Evolutionary conservation across 1,284 basidiomycete species (phyloP).

Genomic region (Cystobasidium slooffiae): DNA sequence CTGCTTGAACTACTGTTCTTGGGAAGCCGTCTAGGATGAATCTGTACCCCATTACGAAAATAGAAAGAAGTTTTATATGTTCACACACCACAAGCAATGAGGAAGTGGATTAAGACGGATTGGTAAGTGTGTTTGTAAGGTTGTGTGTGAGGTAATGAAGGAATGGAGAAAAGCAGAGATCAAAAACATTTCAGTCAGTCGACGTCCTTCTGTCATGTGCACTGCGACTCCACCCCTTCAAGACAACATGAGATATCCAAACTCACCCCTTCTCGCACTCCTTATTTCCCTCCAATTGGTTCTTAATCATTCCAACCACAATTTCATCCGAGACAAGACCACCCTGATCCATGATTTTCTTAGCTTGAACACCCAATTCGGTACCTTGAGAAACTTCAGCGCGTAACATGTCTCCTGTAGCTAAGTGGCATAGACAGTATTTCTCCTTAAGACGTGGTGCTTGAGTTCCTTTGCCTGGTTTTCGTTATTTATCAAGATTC

Average conservation of each 20-base stretch:
- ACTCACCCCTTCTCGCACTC: conserved; percentile 90
- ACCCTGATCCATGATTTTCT: conserved; percentile 97
- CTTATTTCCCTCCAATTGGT: conserved; percentile 92
- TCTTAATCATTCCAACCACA: conserved; percentile 96
- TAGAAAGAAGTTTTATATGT: too few species aligned
- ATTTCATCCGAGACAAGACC: conserved; percentile 95
- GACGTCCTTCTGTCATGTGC: too few species aligned
- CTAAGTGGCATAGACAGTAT: conserved; percentile 96
- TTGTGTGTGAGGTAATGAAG: too few species aligned
- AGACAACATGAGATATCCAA: background rate
- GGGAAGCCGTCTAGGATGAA: conserved; percentile 99
- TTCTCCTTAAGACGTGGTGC: conserved; percentile 89
- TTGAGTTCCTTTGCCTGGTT: conserved; percentile 92
- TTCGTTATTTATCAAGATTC: too few species aligned
- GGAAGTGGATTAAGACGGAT: too few species aligned
- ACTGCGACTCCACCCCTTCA: too few species aligned
- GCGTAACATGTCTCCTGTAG: conserved; percentile 97
- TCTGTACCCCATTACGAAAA: too few species aligned
- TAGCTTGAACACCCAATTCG: conserved; percentile 83
- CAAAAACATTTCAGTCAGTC: too few species aligned
- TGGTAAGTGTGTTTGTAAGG: too few species aligned
- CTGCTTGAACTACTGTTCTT: conserved; percentile 94
- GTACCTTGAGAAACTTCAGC: conserved; percentile 91
- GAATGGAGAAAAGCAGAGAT: too few species aligned
- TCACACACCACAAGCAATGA: too few species aligned